Conservation (phyloP, 2,329 filamentous ascomycete species). For the Fulvia fulva region DNA sequence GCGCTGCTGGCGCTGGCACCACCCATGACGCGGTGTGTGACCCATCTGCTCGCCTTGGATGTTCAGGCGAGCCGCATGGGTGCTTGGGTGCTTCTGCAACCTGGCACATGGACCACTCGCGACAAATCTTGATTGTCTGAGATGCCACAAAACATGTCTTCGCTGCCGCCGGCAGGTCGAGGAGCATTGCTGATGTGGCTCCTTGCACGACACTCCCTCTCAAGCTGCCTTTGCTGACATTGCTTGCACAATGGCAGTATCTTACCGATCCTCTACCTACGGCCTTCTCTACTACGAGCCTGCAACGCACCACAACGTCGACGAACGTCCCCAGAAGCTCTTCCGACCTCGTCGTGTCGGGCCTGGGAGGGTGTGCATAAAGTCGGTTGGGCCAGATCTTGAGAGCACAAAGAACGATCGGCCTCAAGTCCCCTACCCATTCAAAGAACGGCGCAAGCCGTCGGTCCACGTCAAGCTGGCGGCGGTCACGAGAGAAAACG, state of each 20-base stretch:
- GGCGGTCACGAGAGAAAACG: constrained; percentile 44
- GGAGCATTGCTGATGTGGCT: constrained; percentile 1
- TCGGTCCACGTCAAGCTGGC: constrained; percentile 43
- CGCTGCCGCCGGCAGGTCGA: not conserved
- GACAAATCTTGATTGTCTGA: constrained; percentile 5
- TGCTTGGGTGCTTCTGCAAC: constrained; percentile 17
- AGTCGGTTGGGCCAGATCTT: constrained; percentile 46
- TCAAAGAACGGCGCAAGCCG: constrained; percentile 12
- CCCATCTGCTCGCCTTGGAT: constrained; percentile 17
- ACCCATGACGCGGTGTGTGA: constrained; percentile 20
- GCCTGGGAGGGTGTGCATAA: constrained; percentile 57
- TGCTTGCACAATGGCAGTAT: constrained; percentile 19
- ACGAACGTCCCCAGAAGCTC: constrained; percentile 28
- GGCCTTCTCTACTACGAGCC: constrained; percentile 24
- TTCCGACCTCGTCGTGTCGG: constrained; percentile 52
- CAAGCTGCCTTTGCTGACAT: constrained; percentile 12
- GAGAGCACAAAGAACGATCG: constrained; percentile 27
- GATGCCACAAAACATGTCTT: constrained; percentile 10
- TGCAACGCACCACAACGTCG: constrained; percentile 17
- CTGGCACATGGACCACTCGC: constrained; percentile 12
- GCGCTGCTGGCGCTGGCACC: constrained; percentile 13
- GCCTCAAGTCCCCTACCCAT: constrained; percentile 8
- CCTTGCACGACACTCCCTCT: constrained; percentile 3
- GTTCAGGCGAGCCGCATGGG: constrained; percentile 18
- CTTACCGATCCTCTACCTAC: constrained; percentile 24